Percentiles rank a stretch among this genome's conserved stretches.
These are phyloP conservation scores for Spinellus fusiger DNA, from an alignment of 192 early-diverging fungal genomes.

Conservation along the genomic window DNA sequence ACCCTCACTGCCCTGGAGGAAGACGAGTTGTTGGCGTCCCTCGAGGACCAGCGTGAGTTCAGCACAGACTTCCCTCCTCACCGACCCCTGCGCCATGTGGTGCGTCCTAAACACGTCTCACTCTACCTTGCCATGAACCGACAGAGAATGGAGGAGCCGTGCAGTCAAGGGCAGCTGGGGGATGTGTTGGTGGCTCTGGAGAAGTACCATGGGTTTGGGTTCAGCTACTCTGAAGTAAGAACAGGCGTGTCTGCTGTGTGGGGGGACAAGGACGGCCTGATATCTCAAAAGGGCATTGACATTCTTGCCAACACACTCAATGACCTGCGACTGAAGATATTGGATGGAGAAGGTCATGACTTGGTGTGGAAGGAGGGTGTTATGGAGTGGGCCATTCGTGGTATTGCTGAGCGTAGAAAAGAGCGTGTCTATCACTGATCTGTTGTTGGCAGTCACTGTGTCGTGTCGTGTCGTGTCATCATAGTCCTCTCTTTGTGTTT, in stretches of 20 bases:
- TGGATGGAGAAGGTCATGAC: conserved; percentile 35
- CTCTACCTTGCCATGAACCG: conserved; percentile 34
- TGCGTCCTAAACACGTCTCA: conserved; percentile 25
- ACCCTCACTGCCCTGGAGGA: conserved; percentile 25
- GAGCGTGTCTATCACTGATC: neutral
- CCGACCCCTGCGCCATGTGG: conserved; percentile 33
- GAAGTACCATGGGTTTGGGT: conserved; percentile 34
- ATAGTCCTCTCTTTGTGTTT: too few species aligned
- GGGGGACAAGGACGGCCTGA: conserved; percentile 34
- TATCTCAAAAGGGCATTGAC: conserved; percentile 25
- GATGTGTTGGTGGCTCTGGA: conserved; percentile 35
- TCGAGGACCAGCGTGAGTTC: conserved; percentile 16
- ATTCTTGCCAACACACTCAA: conserved; percentile 23
- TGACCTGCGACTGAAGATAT: conserved; percentile 29
- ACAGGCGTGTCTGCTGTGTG: conserved; percentile 29
- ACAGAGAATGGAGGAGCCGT: conserved; percentile 24
- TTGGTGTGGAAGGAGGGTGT: conserved; percentile 39
- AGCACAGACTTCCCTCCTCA: conserved; percentile 35
- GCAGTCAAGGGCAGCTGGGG: conserved; percentile 21
- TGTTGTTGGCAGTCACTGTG: neutral
- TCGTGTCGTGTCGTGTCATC: too few species aligned
- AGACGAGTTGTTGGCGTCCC: conserved; percentile 21
- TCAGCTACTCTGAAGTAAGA: conserved; percentile 23
- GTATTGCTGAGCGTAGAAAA: conserved; percentile 16
- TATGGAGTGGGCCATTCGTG: conserved; percentile 32